Conservation (phyloP, 768 basidiomycete species). For the Tephrocybe sp. region DNA sequence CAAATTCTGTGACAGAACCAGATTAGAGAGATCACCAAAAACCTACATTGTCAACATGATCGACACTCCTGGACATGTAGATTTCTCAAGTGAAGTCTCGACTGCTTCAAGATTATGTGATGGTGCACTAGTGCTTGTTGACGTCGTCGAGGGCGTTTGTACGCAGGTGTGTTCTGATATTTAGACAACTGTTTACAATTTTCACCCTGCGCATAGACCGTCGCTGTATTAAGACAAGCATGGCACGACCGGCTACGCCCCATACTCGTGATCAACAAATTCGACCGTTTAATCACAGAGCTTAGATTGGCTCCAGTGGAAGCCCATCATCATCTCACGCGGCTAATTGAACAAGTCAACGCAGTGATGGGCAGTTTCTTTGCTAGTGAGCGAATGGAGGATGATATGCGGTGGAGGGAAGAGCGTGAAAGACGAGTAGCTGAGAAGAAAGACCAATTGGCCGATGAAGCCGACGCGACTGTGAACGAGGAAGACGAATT, state of each 20-base stretch:
- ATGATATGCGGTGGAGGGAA: constrained; percentile 92
- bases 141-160: constrained; percentile 97
- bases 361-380: constrained; percentile 98
- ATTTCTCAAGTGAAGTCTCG: constrained; percentile 97
- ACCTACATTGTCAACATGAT: constrained; percentile 93
- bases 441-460: constrained; percentile 68
- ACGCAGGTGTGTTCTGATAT: constrained; percentile 65
- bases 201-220: constrained; percentile 58
- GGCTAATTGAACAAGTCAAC: constrained; percentile 95
- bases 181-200: neutral
- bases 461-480: constrained; percentile 62
- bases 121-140: constrained; percentile 92
- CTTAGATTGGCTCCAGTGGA: constrained; percentile 88
- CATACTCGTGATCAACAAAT: constrained; percentile 94
- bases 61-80: constrained; percentile 98
- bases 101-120: constrained; percentile 93
- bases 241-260: constrained; percentile 89
- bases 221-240: constrained; percentile 92
- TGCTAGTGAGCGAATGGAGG: constrained; percentile 94
- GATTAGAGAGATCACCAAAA: constrained; percentile 54
- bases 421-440: constrained; percentile 83
- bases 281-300: constrained; percentile 93
- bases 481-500: constrained; percentile 67
- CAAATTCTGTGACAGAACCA: constrained; percentile 31
- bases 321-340: constrained; percentile 91